These are phyloP conservation scores for Globisporangium cylindrosporum DNA, from an alignment of 352 stramenopile species.

Conservation along the genomic window DNA sequence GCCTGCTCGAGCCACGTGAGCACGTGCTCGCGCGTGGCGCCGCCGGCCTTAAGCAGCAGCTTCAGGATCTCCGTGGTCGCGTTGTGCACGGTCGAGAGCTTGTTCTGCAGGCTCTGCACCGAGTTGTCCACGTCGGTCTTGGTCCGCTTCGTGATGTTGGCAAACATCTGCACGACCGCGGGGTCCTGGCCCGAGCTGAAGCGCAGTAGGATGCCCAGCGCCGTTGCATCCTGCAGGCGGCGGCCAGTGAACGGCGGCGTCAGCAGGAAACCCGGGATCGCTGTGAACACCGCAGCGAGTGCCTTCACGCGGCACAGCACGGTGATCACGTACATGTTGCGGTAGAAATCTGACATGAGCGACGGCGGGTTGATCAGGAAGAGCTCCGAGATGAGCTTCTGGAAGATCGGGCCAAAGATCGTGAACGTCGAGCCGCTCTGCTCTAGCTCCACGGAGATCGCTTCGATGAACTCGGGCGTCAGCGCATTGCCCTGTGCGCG, in stretches of 20 bases:
- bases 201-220: constrained; percentile 69
- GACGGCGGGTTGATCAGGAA: constrained; percentile 79
- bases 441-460: constrained; percentile 47
- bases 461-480: constrained; percentile 61
- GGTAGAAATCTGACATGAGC: constrained; percentile 74
- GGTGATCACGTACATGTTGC: constrained; percentile 65
- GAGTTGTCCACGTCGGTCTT: constrained; percentile 79
- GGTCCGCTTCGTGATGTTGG: constrained; percentile 82
- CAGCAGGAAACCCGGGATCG: constrained; percentile 72
- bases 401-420: constrained; percentile 73
- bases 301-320: constrained; percentile 66
- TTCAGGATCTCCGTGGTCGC: constrained; percentile 64
- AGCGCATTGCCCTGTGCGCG: constrained; percentile 47
- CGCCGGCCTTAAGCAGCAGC: constrained; percentile 62
- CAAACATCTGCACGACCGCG: constrained; percentile 76
- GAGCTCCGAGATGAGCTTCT: constrained; percentile 75
- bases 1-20: constrained; percentile 75
- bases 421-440: constrained; percentile 43
- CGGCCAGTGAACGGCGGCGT: constrained; percentile 57
- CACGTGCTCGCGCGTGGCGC: constrained; percentile 52
- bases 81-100: constrained; percentile 67
- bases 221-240: constrained; percentile 73
- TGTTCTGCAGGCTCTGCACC: constrained; percentile 55
- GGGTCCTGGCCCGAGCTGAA: constrained; percentile 75
- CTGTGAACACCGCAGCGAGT: constrained; percentile 58